These are phyloP conservation scores for Naganishia kalamii DNA, from an alignment of 768 basidiomycete species.

Conservation along the genomic window DNA sequence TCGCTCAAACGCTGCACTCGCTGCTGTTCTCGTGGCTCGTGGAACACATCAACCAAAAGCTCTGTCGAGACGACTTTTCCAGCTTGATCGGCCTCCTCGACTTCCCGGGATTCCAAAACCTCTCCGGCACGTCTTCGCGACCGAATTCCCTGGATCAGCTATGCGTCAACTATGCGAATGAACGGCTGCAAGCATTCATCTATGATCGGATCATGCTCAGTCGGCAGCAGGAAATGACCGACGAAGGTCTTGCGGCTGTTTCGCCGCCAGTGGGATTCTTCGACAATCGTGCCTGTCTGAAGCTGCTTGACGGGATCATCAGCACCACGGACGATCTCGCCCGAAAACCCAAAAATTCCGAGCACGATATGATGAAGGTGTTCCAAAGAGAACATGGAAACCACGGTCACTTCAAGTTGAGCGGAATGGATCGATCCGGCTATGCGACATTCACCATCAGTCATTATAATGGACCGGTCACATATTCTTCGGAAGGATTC, in stretches of 20 bases:
- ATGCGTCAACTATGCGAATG: slow-evolving; percentile 92
- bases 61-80: slow-evolving; percentile 80
- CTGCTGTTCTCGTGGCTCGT: slow-evolving; percentile 93
- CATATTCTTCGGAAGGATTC: slow-evolving; percentile 85
- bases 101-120: slow-evolving; percentile 86
- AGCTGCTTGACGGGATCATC: slow-evolving; percentile 81
- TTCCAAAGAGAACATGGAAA: slow-evolving; percentile 91
- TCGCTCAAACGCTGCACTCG: slow-evolving; percentile 87
- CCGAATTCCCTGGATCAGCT: slow-evolving; percentile 94
- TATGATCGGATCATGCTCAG: slow-evolving; percentile 73
- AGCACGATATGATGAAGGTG: slow-evolving; percentile 88
- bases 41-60: slow-evolving; percentile 88
- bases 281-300: slow-evolving; percentile 83
- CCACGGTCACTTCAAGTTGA: slow-evolving; percentile 83
- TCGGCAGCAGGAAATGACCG: slow-evolving; percentile 72
- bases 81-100: slow-evolving; percentile 92
- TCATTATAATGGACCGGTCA: slow-evolving; percentile 85
- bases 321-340: slow-evolving; percentile 99
- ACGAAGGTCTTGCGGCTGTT: slow-evolving; percentile 67
- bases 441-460: slow-evolving; percentile 81
- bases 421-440: slow-evolving; percentile 66
- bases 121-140: slow-evolving; percentile 51
- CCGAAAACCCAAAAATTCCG: slow-evolving; percentile 78
- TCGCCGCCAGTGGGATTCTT: slow-evolving; percentile 66
- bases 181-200: slow-evolving; percentile 76